Evolutionary conservation across 2,329 filamentous ascomycete genomes (phyloP).

Genomic region (Botrytis fabae): DNA sequence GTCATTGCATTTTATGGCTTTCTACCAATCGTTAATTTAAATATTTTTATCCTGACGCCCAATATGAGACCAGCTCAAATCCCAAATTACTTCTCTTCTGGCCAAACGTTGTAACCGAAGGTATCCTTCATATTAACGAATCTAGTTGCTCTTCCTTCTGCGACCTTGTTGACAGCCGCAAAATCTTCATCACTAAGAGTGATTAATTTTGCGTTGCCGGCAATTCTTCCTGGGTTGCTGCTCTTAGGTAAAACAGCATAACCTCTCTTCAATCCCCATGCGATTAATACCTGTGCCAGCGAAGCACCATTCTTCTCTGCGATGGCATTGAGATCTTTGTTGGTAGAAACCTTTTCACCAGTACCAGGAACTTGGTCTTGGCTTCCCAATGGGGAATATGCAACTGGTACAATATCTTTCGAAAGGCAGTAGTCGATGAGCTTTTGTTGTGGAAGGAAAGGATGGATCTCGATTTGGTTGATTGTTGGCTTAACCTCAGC

Average conservation of each 20-base stretch:
- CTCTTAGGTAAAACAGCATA: constrained; percentile 73
- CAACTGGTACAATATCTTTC: constrained; percentile 70
- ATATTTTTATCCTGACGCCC: background rate
- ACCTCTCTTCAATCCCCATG: constrained; percentile 70
- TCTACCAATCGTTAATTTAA: background rate
- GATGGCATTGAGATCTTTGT: constrained; percentile 59
- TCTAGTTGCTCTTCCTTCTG: constrained; percentile 64
- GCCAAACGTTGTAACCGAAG: constrained; percentile 72
- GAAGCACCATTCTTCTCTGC: constrained; percentile 65
- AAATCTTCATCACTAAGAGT: constrained; percentile 63
- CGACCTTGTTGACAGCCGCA: constrained; percentile 57
- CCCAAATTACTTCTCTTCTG: constrained; percentile 49
- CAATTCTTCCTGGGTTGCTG: constrained; percentile 66
- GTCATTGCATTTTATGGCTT: background rate
- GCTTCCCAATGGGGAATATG: constrained; percentile 67
- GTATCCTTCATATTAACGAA: constrained; percentile 84
- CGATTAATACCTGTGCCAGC: constrained; percentile 65
- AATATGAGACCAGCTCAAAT: constrained; percentile 14
- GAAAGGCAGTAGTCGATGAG: constrained; percentile 67
- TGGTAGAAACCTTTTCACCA: constrained; percentile 65
- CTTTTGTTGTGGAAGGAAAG: constrained; percentile 69
- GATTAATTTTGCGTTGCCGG: constrained; percentile 67
- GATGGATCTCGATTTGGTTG: constrained; percentile 69
- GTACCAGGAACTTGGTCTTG: constrained; percentile 65
- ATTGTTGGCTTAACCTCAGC: constrained; percentile 51